Conservation (phyloP, 2,329 filamentous ascomycete species). For the Exophiala aquamarina region DNA sequence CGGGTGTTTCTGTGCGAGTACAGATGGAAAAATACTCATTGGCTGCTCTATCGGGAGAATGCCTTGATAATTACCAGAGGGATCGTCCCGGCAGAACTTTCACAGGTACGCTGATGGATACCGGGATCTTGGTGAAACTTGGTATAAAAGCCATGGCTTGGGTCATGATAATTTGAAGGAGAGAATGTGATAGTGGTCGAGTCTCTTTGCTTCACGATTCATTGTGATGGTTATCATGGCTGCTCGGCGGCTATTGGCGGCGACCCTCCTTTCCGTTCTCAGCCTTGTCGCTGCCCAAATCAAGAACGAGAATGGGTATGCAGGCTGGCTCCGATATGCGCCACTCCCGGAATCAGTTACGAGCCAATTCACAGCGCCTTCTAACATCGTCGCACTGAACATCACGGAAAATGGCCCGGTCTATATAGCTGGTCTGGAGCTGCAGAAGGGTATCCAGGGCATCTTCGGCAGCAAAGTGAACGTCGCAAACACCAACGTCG, state of each 20-base stretch:
- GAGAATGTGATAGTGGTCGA: too few species aligned
- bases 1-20: too few species aligned
- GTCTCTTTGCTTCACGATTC: too few species aligned
- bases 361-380: slow-evolving; percentile 46
- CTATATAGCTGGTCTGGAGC: slow-evolving; percentile 58
- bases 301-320: slow-evolving; percentile 63
- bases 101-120: too few species aligned
- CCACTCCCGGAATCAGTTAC: slow-evolving; percentile 44
- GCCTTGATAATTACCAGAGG: too few species aligned
- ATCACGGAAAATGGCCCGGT: slow-evolving; percentile 56
- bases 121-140: too few species aligned
- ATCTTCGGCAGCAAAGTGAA: slow-evolving; percentile 55
- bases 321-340: slow-evolving; percentile 66
- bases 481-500: slow-evolving; percentile 31
- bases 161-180: too few species aligned
- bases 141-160: too few species aligned
- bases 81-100: too few species aligned
- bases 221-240: too few species aligned
- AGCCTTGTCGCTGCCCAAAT: slow-evolving; percentile 38
- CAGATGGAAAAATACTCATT: too few species aligned
- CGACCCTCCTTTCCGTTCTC: slow-evolving; percentile 7
- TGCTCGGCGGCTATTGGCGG: not conserved
- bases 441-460: slow-evolving; percentile 57
- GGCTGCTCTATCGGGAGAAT: too few species aligned
- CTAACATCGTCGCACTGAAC: slow-evolving; percentile 55